A percentile compares a stretch with the other conserved stretches of the same genome.
phyloP scores from a whole-genome alignment of 306 rosid species.

The Quercus alba region DNA sequence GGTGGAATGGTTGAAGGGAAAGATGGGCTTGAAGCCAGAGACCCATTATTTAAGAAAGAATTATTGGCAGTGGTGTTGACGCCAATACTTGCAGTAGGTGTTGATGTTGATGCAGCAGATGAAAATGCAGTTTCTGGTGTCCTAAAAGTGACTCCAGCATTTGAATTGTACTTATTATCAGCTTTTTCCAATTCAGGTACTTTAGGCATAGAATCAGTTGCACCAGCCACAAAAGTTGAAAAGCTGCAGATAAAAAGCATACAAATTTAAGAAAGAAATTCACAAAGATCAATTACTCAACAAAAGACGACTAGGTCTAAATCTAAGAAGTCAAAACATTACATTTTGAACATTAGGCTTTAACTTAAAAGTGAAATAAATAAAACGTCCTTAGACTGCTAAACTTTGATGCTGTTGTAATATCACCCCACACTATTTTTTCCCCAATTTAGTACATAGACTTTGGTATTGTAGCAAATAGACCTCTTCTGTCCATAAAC shows the following conservation, averaged over 20 bases:
- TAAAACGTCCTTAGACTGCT: neutral
- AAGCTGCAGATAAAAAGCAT: conserved; percentile 45
- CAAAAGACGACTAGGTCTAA: neutral
- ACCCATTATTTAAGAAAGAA: conserved; percentile 48
- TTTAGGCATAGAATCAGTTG: conserved; percentile 27
- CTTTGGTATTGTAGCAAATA: too few relatives aligned
- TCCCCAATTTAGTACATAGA: too few relatives aligned
- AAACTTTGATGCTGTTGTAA: too few relatives aligned
- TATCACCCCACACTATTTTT: too few relatives aligned
- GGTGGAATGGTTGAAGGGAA: conserved; percentile 31
- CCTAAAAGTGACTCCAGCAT: conserved; percentile 29
- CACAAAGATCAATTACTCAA: neutral
- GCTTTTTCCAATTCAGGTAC: conserved; percentile 33
- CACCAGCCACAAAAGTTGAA: conserved; percentile 22
- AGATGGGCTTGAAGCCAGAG: conserved; percentile 36
- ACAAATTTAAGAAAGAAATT: neutral
- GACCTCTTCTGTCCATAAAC: too few relatives aligned
- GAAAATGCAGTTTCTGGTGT: conserved; percentile 39
- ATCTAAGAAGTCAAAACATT: neutral
- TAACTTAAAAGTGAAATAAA: neutral
- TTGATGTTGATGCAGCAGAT: conserved; percentile 41
- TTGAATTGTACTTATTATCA: conserved; percentile 23
- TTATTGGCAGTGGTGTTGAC: conserved; percentile 31
- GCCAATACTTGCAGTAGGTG: conserved; percentile 29
- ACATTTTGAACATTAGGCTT: neutral